Percentiles rank a stretch among this genome's conserved stretches.
phyloP scores from a whole-genome alignment of 768 basidiomycete species.

The Steccherinum ochraceum region DNA sequence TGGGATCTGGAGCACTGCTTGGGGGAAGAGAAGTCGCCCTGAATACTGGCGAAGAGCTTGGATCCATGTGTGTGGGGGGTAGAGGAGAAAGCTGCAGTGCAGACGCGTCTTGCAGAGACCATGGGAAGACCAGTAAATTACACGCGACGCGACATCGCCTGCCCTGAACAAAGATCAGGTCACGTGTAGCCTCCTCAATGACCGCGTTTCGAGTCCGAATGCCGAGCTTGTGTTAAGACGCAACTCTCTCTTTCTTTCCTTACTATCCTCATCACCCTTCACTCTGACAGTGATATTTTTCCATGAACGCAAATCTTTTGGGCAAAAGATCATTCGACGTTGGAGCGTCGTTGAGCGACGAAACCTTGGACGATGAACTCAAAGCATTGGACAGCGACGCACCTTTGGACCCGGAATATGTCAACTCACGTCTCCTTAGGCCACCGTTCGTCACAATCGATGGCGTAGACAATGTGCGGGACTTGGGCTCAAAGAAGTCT shows the following conservation, averaged over 20 bases:
- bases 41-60: constrained; percentile 48
- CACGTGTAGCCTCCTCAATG: not conserved
- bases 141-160: constrained; percentile 34
- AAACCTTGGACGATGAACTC: not conserved
- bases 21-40: constrained; percentile 47
- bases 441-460: constrained; percentile 65
- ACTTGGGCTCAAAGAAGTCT: constrained; percentile 60
- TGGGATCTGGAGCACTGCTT: constrained; percentile 39
- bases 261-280: not conserved
- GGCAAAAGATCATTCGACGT: no score
- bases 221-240: not conserved
- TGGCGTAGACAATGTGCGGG: constrained; percentile 74
- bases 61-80: constrained; percentile 38
- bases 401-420: constrained; percentile 61
- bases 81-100: constrained; percentile 9
- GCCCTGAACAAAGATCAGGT: constrained; percentile 30
- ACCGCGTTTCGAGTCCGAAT: not conserved
- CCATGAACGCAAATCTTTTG: no score
- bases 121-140: constrained; percentile 20
- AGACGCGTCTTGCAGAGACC: constrained; percentile 4
- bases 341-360: not conserved
- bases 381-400: constrained; percentile 26
- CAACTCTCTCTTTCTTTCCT: not conserved
- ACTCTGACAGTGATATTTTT: not conserved
- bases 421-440: constrained; percentile 55